Percentiles rank a stretch among this genome's conserved stretches.
phyloP scores from a whole-genome alignment of 179 eudicot genomes.

The Patellifolia procumbens region DNA sequence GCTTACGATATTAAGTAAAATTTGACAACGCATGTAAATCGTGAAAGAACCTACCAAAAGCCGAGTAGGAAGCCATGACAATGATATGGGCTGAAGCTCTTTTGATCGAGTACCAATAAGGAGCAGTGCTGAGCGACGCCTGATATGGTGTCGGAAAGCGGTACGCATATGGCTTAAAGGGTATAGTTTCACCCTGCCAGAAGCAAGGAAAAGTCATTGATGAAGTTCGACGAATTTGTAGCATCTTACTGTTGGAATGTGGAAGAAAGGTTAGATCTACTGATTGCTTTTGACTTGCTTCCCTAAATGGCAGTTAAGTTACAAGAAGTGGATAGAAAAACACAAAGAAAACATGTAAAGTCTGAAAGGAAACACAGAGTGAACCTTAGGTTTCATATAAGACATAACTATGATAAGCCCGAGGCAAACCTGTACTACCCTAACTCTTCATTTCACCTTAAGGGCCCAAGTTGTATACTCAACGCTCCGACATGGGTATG shows the following conservation, averaged over 20 bases:
- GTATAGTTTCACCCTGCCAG: constrained; percentile 57
- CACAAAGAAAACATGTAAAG: too few species aligned
- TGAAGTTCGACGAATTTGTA: background rate
- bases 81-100: constrained; percentile 71
- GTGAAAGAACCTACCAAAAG: constrained; percentile 49
- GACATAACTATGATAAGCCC: too few species aligned
- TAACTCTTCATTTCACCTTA: too few species aligned
- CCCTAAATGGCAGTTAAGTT: too few species aligned
- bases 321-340: too few species aligned
- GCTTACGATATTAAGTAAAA: background rate
- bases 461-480: too few species aligned
- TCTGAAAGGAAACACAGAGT: too few species aligned
- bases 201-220: constrained; percentile 7
- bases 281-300: background rate
- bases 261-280: background rate
- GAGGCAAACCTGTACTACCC: too few species aligned
- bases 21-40: background rate
- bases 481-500: too few species aligned
- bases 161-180: constrained; percentile 61
- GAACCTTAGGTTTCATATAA: too few species aligned
- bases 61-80: constrained; percentile 72
- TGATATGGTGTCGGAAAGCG: constrained; percentile 55
- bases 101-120: constrained; percentile 76
- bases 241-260: background rate
- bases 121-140: constrained; percentile 58